Percentiles rank a stretch among this genome's conserved stretches.
These are phyloP conservation scores for Pythium dissotocum DNA, from an alignment of 352 stramenopile species.

Conservation along the genomic window DNA sequence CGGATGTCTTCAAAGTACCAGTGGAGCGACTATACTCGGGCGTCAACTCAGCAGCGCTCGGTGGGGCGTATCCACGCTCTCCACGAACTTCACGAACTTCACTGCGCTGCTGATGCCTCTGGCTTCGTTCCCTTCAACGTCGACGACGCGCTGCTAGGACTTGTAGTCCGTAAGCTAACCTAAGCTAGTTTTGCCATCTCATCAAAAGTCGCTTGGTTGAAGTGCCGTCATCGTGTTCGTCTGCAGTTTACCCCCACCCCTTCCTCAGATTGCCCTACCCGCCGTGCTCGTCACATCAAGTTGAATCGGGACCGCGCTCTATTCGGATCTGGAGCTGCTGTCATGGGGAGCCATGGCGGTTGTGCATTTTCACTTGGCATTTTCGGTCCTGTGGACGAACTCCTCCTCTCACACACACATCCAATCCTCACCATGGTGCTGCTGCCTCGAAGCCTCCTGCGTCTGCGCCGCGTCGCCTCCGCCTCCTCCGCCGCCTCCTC, in stretches of 20 bases:
- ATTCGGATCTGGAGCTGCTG: constrained; percentile 17
- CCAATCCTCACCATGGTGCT: constrained; percentile 11
- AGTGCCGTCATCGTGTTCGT: constrained; percentile 21
- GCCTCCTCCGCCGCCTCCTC: background rate
- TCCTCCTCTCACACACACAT: background rate
- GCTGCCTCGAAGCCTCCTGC: constrained; percentile 18
- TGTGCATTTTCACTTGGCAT: constrained; percentile 17
- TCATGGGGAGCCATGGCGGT: background rate
- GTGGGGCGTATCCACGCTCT: constrained; percentile 18
- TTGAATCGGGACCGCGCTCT: constrained; percentile 26
- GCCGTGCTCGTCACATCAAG: constrained; percentile 1
- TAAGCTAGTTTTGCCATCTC: constrained; percentile 12
- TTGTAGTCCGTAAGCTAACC: constrained; percentile 11
- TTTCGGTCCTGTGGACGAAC: constrained; percentile 23
- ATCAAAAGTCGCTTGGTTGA: constrained; percentile 16
- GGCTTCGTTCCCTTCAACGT: constrained; percentile 8
- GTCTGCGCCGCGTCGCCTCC: constrained; percentile 8
- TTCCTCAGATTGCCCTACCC: constrained; percentile 31
- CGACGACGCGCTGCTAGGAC: constrained; percentile 17
- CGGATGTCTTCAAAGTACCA: constrained; percentile 30
- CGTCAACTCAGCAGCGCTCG: constrained; percentile 30
- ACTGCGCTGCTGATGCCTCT: background rate
- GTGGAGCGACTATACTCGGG: constrained; percentile 16
- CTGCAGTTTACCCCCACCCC: constrained; percentile 11
- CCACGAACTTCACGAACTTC: constrained; percentile 24